Evolutionary conservation across 2,329 filamentous ascomycete genomes (phyloP).

Genomic region (Botryosphaeria dothidea): DNA sequence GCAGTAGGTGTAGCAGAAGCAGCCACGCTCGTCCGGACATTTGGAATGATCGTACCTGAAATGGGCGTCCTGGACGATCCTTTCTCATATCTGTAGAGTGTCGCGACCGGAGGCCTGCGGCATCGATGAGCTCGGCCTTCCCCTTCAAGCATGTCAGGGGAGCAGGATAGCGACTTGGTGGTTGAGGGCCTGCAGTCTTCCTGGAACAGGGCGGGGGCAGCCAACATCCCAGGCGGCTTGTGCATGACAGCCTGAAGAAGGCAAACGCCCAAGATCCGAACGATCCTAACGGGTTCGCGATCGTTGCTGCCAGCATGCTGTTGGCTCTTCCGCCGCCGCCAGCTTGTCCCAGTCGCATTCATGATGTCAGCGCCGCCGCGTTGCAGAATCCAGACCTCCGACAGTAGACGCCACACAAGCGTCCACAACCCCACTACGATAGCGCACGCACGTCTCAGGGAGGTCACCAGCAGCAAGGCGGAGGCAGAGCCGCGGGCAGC

Average conservation of each 20-base stretch:
- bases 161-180: neutral
- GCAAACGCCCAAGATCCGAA: constrained; percentile 8
- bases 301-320: neutral
- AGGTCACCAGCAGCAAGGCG: neutral
- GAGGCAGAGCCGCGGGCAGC: neutral
- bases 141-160: neutral
- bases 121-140: neutral
- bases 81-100: neutral
- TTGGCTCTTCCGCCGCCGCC: neutral
- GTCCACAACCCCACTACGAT: neutral
- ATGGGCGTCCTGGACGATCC: neutral
- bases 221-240: neutral
- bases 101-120: neutral
- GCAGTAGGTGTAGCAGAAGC: constrained; percentile 6
- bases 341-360: neutral
- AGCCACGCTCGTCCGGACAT: neutral
- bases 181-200: neutral
- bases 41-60: constrained; percentile 4
- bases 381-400: constrained; percentile 3
- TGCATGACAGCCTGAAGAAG: neutral
- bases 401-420: neutral
- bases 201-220: neutral
- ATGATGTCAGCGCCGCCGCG: constrained; percentile 7
- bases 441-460: neutral
- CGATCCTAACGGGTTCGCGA: neutral